phyloP scores from a whole-genome alignment of 2,329 filamentous ascomycete species.

The Ascochyta viciae-villosae region DNA sequence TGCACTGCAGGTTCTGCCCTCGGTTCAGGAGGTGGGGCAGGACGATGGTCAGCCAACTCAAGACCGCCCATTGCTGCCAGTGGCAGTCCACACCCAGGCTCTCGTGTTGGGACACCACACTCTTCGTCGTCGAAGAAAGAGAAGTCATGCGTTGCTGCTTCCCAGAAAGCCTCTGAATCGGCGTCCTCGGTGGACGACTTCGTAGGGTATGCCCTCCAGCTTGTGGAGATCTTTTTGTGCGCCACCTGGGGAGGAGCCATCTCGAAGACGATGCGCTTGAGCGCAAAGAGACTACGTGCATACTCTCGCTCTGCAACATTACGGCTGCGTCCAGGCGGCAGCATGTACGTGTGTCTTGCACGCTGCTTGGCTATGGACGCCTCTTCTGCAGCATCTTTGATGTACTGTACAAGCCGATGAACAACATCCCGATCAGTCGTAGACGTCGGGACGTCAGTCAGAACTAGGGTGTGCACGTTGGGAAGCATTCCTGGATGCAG shows the following conservation, averaged over 20 bases:
- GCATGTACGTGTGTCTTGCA: constrained; percentile 63
- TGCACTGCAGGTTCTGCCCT: constrained; percentile 17
- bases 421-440: constrained; percentile 51
- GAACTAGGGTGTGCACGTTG: constrained; percentile 60
- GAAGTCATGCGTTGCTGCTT: constrained; percentile 65
- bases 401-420: constrained; percentile 58
- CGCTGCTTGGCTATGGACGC: constrained; percentile 59
- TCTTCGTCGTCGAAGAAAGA: constrained; percentile 67
- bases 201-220: constrained; percentile 54
- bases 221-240: constrained; percentile 50
- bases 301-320: constrained; percentile 57
- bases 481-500: constrained; percentile 64
- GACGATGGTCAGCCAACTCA: constrained; percentile 34
- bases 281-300: constrained; percentile 61
- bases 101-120: constrained; percentile 57
- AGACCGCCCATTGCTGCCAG: constrained; percentile 56
- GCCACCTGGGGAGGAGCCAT: constrained; percentile 36
- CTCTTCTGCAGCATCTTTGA: constrained; percentile 65
- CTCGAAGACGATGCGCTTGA: constrained; percentile 64
- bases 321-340: constrained; percentile 64
- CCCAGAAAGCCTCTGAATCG: constrained; percentile 67
- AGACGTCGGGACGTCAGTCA: constrained; percentile 63
- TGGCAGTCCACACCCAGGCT: constrained; percentile 54
- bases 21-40: constrained; percentile 18
- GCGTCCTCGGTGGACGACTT: constrained; percentile 65